These are phyloP conservation scores for Candida freyschussii DNA, from an alignment of 1,139 yeast genomes.

Conservation along the genomic window DNA sequence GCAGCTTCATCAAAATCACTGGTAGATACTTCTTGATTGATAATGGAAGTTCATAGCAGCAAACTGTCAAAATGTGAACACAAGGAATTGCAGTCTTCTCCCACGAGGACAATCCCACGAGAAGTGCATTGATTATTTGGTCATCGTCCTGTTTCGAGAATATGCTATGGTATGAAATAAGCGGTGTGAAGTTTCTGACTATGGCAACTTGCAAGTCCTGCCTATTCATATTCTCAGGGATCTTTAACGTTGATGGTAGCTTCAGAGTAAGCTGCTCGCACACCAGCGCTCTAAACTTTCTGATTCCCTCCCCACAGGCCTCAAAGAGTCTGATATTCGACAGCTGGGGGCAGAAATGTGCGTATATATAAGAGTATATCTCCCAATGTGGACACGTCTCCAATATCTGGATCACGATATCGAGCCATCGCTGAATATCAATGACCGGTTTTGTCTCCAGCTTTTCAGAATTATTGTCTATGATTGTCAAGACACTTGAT, in stretches of 20 bases:
- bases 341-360: constrained; percentile 70
- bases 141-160: constrained; percentile 66
- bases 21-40: constrained; percentile 67
- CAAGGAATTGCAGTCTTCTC: constrained; percentile 77
- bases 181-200: constrained; percentile 60
- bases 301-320: constrained; percentile 39
- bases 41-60: constrained; percentile 76
- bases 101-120: constrained; percentile 67
- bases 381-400: constrained; percentile 66
- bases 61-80: constrained; percentile 67
- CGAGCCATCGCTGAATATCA: constrained; percentile 51
- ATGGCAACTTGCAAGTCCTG: constrained; percentile 65
- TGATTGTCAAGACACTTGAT: constrained; percentile 14
- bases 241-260: constrained; percentile 39
- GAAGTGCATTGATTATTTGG: constrained; percentile 58
- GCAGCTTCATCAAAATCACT: constrained; percentile 62
- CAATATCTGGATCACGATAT: constrained; percentile 45
- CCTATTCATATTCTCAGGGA: constrained; percentile 45
- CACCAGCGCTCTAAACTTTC: constrained; percentile 42
- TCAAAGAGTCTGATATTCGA: constrained; percentile 55
- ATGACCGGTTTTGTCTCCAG: constrained; percentile 24
- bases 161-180: constrained; percentile 59
- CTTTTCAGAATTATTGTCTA: constrained; percentile 10
- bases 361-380: constrained; percentile 58
- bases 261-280: constrained; percentile 58